A percentile compares a stretch with the other conserved stretches of the same genome.
phyloP scores from a whole-genome alignment of 352 stramenopile genomes.

The Pythium utonaiense region DNA sequence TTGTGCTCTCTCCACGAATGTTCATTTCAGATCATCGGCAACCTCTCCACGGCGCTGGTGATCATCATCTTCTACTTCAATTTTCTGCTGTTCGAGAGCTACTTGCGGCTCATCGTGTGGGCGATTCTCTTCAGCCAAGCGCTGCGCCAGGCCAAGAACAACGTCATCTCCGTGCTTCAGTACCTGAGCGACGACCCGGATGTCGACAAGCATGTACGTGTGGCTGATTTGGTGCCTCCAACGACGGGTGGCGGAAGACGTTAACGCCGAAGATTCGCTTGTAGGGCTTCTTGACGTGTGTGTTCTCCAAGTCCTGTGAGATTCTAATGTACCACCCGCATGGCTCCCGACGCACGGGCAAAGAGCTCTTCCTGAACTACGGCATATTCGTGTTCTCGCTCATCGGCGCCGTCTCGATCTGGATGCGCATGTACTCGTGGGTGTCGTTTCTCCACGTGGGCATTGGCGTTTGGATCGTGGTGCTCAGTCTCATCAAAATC shows the following conservation, averaged over 20 bases:
- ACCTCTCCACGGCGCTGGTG: conserved; percentile 84
- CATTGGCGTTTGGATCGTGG: conserved; percentile 63
- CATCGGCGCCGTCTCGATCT: conserved; percentile 81
- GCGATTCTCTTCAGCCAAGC: conserved; percentile 84
- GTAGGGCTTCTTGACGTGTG: conserved; percentile 73
- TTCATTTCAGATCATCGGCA: conserved; percentile 63
- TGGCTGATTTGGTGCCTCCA: too few relatives aligned
- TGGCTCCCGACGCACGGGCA: conserved; percentile 55
- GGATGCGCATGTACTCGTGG: conserved; percentile 83
- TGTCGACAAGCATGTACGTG: conserved; percentile 63
- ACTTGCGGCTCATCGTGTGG: conserved; percentile 85
- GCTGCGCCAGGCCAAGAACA: conserved; percentile 83
- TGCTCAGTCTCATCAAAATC: conserved; percentile 73
- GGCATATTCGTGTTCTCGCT: conserved; percentile 84
- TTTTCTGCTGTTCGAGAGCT: conserved; percentile 89
- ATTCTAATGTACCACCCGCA: conserved; percentile 77
- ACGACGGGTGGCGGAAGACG: too few relatives aligned
- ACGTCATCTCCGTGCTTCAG: conserved; percentile 73
- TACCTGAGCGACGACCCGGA: conserved; percentile 82
- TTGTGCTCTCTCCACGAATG: not conserved
- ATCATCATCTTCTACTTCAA: conserved; percentile 88
- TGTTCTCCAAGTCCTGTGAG: conserved; percentile 73
- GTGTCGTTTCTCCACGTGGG: conserved; percentile 71
- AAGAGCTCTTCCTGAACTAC: conserved; percentile 87
- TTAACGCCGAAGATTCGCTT: not conserved